Base-by-base conservation (phyloP, 495 filamentous ascomycete species). In the Penicillium samsonianum region DNA sequence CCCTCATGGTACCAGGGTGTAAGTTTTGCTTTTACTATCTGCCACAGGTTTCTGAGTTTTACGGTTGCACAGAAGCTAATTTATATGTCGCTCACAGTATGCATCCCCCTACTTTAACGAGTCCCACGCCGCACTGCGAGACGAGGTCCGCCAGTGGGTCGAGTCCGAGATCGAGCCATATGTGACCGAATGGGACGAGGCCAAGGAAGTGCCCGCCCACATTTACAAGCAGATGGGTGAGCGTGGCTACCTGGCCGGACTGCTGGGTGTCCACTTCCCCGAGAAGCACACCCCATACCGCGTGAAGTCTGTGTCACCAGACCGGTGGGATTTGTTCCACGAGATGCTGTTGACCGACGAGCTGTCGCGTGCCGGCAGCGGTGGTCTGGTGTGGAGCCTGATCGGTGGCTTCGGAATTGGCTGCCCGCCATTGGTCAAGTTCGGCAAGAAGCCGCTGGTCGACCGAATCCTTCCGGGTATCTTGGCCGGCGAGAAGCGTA, bases 251-350 rank as follows among this genome's bases (percentile, higher is more conserved):
- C 81, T 98, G 22, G 90, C 92, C 23, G 94, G 94, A 60, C 78
- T 96, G 28, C 76, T 98, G 41, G 94, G 94, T 64, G 79, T 88
- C 47, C 68, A 79, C 45, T 98, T 91, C 71, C 91, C 90, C 5
- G 80, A 80, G 55, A 72, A 96, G 51, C 85, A 87, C 67, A 87
- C 87, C 16, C 75, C 85, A 11, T 78, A 89, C 67, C 73, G 80
- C 0, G 83, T 96, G 47, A 82, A 88, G 73, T 85, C 84, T 40
- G 94, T 98, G 17, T 71, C 88, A 2, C 79, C 87, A 12, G 92
- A 98, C 72, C 85, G 93, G 69, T 98, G 94, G 94, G 94, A 98
- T 75, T 81, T 95, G 20, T 98, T 97, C 84, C 94, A 98, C 76
- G 94, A 98, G 77, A 84, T 97, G 81, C 75, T 97, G 26, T 64